These are phyloP conservation scores for Durio zibethinus DNA, from an alignment of 345 rosid species.

Conservation along the genomic window DNA sequence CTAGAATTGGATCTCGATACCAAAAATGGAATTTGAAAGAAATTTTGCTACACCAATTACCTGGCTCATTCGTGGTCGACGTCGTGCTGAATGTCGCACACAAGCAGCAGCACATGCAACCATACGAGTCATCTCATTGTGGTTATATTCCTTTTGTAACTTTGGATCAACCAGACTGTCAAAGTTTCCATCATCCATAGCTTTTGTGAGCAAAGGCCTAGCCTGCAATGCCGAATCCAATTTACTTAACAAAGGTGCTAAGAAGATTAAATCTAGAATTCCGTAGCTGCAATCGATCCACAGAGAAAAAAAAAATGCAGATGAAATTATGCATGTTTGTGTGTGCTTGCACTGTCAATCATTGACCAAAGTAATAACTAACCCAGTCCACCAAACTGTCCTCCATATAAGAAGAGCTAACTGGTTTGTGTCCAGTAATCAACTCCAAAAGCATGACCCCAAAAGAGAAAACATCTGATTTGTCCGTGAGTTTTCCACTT, in stretches of 20 bases:
- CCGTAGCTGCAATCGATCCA: background rate
- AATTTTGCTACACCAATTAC: slow-evolving; percentile 27
- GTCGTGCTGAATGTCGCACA: slow-evolving; percentile 82
- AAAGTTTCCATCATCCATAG: slow-evolving; percentile 56
- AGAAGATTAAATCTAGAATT: background rate
- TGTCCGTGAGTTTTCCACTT: slow-evolving; percentile 83
- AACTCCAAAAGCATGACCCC: slow-evolving; percentile 93
- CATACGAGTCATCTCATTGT: slow-evolving; percentile 73
- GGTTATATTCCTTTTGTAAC: slow-evolving; percentile 58
- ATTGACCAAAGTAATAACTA: slow-evolving; percentile 16
- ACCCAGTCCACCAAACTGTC: slow-evolving; percentile 99
- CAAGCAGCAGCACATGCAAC: slow-evolving; percentile 91
- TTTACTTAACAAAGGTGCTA: background rate
- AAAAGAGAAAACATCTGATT: slow-evolving; percentile 90
- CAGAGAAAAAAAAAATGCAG: background rate
- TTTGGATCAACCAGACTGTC: slow-evolving; percentile 58
- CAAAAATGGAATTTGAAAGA: background rate
- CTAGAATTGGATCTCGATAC: background rate
- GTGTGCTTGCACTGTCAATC: background rate
- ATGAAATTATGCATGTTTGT: background rate
- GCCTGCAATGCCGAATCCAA: slow-evolving; percentile 43
- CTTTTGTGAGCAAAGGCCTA: slow-evolving; percentile 67
- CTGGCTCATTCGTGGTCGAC: slow-evolving; percentile 88
- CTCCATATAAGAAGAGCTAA: slow-evolving; percentile 62
- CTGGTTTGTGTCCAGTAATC: slow-evolving; percentile 79